Percentiles rank a stretch among this genome's conserved stretches.
These are phyloP conservation scores for Phoenix roebelenii DNA, from an alignment of 176 grass and related monocot genomes.

Conservation along the genomic window DNA sequence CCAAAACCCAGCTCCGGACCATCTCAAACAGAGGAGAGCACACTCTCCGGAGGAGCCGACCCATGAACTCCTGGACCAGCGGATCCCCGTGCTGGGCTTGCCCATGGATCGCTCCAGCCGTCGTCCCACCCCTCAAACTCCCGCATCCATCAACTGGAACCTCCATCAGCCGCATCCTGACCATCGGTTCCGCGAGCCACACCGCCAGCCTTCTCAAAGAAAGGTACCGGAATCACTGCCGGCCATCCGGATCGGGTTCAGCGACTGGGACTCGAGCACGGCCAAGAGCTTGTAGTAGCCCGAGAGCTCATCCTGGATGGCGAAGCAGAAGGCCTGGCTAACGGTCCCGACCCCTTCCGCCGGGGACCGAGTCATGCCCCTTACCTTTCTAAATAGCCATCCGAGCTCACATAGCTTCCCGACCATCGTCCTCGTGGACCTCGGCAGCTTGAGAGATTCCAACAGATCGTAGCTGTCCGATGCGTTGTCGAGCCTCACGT, in stretches of 20 bases:
- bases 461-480: conserved; percentile 63
- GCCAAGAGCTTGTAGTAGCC: conserved; percentile 81
- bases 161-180: conserved; percentile 78
- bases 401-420: conserved; percentile 81
- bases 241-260: conserved; percentile 57
- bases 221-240: conserved; percentile 78
- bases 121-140: conserved; percentile 55
- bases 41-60: conserved; percentile 50
- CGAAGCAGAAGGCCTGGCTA: conserved; percentile 73
- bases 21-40: conserved; percentile 96
- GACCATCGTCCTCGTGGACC: conserved; percentile 69
- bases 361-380: conserved; percentile 36
- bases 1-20: conserved; percentile 75
- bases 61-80: conserved; percentile 81
- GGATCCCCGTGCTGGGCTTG: conserved; percentile 83
- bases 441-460: conserved; percentile 55
- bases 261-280: conserved; percentile 57
- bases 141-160: conserved; percentile 62
- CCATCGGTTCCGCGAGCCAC: conserved; percentile 78
- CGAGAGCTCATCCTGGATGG: conserved; percentile 70
- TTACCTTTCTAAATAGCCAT: conserved; percentile 77
- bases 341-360: conserved; percentile 64
- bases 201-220: conserved; percentile 63
- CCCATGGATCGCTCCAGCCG: conserved; percentile 69
- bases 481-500: conserved; percentile 52